These are phyloP conservation scores for Nannochloris sp. DNA, from an alignment of 139 green algal genomes.

Conservation along the genomic window DNA sequence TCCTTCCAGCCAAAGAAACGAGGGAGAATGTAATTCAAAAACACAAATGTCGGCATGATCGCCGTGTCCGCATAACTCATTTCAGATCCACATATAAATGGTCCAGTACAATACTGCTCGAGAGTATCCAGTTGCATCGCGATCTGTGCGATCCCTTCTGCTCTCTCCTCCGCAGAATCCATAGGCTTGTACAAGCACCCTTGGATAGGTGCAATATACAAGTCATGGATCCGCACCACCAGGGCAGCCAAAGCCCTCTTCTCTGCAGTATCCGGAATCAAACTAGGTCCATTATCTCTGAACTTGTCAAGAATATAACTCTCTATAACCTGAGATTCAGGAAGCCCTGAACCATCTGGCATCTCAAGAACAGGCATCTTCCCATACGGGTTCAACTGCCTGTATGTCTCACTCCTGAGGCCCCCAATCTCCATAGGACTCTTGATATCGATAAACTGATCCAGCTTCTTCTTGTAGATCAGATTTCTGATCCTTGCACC, in stretches of 20 bases:
- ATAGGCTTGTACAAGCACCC: conserved; percentile 58
- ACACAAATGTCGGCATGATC: conserved; percentile 65
- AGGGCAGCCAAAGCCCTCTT: conserved; percentile 29
- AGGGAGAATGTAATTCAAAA: conserved; percentile 56
- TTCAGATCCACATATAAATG: conserved; percentile 35
- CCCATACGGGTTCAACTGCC: conserved; percentile 31
- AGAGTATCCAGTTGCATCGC: conserved; percentile 54
- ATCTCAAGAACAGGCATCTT: conserved; percentile 68
- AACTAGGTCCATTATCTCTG: conserved; percentile 18
- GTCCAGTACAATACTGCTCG: conserved; percentile 44
- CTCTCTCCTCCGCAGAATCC: conserved; percentile 33
- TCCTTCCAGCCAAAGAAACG: conserved; percentile 60
- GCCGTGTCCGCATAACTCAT: conserved; percentile 44
- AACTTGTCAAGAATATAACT: conserved; percentile 67
- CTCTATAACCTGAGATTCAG: conserved; percentile 59
- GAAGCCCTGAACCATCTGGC: conserved; percentile 44
- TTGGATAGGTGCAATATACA: conserved; percentile 60
- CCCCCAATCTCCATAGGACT: conserved; percentile 42
- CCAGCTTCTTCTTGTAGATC: conserved; percentile 54
- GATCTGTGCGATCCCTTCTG: conserved; percentile 39
- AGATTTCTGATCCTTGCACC: conserved; percentile 39
- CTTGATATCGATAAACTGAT: conserved; percentile 44
- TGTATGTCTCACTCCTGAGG: conserved; percentile 33
- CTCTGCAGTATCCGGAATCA: conserved; percentile 46
- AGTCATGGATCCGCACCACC: conserved; percentile 49